Base-by-base conservation (phyloP, 2,329 filamentous ascomycete genomes). In the Stemphylium vesicarium region DNA sequence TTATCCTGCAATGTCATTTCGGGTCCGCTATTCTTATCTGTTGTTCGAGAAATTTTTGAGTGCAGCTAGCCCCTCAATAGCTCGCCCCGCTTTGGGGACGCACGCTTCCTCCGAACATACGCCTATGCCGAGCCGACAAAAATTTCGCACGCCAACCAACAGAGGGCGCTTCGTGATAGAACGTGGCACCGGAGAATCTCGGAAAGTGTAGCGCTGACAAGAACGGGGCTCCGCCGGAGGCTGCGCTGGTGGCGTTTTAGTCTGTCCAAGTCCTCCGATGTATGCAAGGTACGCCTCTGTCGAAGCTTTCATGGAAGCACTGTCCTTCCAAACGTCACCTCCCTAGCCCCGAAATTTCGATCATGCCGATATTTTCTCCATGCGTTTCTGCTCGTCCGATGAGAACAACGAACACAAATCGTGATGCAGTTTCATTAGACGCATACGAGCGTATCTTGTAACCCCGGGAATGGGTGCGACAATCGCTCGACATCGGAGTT, bases 11-110 rank as follows among this genome's bases (percentile, higher is more conserved):
- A 49, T 39, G 9, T 41, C 26, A 29, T 36, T 29, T 18, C 51
- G 50, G 62, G 56, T 59, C 65, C 63, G 64, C 65, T 68, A 67
- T 65, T 67, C 57, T 68, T 65, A 67, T 67, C 58, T 60, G 47
- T 57, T 57, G 56, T 63, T 60, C 59, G 57, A 52, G 53, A 63
- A 67, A 62, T 60, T 59, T 61, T 60, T 62, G 54, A 62, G 52
- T 56, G 26, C 51, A 53, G 39, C 56, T 65, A 66, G 56, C 56
- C 50, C 50, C 32, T 63, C 63, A 55, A 62, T 66, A 69, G 65
- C 62, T 57, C 57, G 65, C 63, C 65, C 65, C 65, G 63, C 65
- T 66, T 53, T 55, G 50, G 53, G 48, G 56, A 24, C 22, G 22
- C 22, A 32, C 57, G 51, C 60, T 64, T 66, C 53, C 58, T 65